Evolutionary conservation across 257 asterid species (phyloP).

Genomic region (Linaria vulgaris): DNA sequence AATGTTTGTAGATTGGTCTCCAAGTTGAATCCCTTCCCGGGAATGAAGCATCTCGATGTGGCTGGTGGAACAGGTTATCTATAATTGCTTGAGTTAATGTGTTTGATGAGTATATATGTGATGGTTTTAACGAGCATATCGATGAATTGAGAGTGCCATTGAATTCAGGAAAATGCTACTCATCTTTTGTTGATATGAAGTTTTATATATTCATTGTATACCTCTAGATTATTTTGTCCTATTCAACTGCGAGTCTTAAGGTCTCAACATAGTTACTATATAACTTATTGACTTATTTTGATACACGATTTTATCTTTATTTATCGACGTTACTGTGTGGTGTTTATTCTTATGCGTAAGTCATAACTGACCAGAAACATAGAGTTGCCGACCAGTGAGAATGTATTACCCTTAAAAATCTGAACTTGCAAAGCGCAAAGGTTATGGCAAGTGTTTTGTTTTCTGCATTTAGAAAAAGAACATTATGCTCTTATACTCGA

Average conservation of each 20-base stretch:
- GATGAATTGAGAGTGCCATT: background rate
- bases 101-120: slow-evolving; percentile 15
- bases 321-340: background rate
- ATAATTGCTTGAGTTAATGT: slow-evolving; percentile 8
- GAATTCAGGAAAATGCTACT: background rate
- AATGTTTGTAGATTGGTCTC: slow-evolving; percentile 61
- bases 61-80: slow-evolving; percentile 96
- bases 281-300: slow-evolving; percentile 1
- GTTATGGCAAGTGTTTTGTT: slow-evolving; percentile 13
- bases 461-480: no score
- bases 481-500: no score
- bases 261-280: background rate
- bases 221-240: background rate
- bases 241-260: slow-evolving; percentile 3
- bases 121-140: no score
- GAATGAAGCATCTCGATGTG: slow-evolving; percentile 98
- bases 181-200: slow-evolving; percentile 14
- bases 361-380: slow-evolving; percentile 6
- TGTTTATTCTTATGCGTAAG: background rate
- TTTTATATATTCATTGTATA: background rate
- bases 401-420: no score
- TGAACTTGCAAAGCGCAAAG: background rate
- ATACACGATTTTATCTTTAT: background rate
- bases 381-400: background rate
- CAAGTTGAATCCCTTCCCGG: slow-evolving; percentile 87